Percentiles rank a stretch among this genome's conserved stretches.
phyloP scores from a whole-genome alignment of 2,329 filamentous ascomycete species.

The Raffaelea ambrosiae region DNA sequence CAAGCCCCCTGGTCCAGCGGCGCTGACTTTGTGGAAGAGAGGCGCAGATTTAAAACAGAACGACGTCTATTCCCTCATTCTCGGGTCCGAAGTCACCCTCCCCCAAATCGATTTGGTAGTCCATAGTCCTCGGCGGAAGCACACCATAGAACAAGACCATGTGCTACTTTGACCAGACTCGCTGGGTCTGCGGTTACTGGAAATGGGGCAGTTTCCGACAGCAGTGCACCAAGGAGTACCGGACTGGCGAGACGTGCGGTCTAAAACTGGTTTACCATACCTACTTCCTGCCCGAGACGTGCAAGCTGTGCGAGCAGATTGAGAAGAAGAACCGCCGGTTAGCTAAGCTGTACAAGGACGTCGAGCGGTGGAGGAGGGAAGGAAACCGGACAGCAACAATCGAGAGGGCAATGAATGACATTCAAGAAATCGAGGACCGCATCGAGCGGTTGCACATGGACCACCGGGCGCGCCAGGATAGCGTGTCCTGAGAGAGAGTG shows the following conservation, averaged over 20 bases:
- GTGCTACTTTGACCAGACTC: conserved; percentile 94
- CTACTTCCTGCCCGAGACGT: conserved; percentile 53
- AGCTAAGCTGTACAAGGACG: conserved; percentile 64
- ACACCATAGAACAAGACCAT: conserved; percentile 41
- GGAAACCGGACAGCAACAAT: conserved; percentile 67
- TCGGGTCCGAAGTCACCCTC: too few species aligned
- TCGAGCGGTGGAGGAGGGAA: conserved; percentile 69
- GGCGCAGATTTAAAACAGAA: too few species aligned
- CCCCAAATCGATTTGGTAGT: too few species aligned
- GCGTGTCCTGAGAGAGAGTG: conserved; percentile 21
- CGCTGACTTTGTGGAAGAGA: too few species aligned
- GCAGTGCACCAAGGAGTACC: conserved; percentile 91
- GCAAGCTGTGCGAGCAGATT: conserved; percentile 82
- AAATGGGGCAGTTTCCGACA: conserved; percentile 90
- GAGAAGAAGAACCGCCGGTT: conserved; percentile 73
- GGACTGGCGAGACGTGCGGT: conserved; percentile 92
- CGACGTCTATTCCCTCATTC: too few species aligned
- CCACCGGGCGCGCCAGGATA: conserved; percentile 31
- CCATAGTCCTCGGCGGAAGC: too few species aligned
- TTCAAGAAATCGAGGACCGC: conserved; percentile 55
- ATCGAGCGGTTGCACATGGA: conserved; percentile 36
- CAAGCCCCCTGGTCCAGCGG: too few species aligned
- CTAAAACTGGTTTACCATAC: conserved; percentile 82
- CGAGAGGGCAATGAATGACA: conserved; percentile 61
- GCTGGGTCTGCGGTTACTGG: conserved; percentile 81